Percentiles rank a stretch among this genome's conserved stretches.
Conservation (phyloP, 176 grass and related monocot genomes). For the barley (Hordeum vulgare) region DNA sequence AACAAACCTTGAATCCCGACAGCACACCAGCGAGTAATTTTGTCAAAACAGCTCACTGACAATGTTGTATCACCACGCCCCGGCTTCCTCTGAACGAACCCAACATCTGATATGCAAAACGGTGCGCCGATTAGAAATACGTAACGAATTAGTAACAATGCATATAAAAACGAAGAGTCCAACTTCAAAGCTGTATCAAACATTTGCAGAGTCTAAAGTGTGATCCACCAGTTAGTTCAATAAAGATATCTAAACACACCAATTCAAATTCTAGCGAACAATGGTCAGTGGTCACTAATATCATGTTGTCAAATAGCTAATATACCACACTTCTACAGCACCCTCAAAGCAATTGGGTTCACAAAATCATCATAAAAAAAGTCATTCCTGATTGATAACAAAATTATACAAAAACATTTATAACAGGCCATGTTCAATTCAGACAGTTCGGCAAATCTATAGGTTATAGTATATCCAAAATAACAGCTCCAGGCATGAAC, state of each 20-base stretch:
- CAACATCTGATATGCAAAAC: conserved; percentile 16
- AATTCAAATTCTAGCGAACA: not conserved
- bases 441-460: not conserved
- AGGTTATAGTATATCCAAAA: not conserved
- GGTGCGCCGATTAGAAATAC: not conserved
- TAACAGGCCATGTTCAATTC: not conserved
- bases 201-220: not conserved
- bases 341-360: not conserved
- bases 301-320: not conserved
- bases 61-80: conserved; percentile 74
- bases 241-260: not conserved
- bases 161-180: not conserved
- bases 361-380: not conserved
- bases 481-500: not conserved
- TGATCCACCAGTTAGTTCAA: not conserved
- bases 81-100: conserved; percentile 69
- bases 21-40: conserved; percentile 71
- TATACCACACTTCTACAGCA: not conserved
- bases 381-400: not conserved
- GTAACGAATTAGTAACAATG: not conserved
- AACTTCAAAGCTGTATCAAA: not conserved
- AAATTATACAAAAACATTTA: not conserved
- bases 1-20: conserved; percentile 76
- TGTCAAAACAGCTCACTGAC: conserved; percentile 88
- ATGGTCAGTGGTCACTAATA: not conserved